These are phyloP conservation scores for Colletotrichum liaoningense DNA, from an alignment of 2,329 filamentous ascomycete species.

Conservation along the genomic window DNA sequence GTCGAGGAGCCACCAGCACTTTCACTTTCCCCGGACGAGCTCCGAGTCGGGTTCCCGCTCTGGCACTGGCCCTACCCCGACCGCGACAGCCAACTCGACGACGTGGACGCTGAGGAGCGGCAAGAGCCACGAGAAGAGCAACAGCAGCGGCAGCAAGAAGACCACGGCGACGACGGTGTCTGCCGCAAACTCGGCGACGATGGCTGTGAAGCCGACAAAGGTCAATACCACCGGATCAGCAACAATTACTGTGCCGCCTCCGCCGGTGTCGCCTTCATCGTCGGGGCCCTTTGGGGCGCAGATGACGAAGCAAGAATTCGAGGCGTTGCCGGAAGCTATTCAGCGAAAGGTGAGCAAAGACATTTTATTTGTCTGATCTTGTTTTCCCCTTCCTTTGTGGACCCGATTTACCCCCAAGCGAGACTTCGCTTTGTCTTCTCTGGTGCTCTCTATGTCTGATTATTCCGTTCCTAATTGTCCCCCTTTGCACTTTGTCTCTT, in stretches of 20 bases:
- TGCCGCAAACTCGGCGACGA: not conserved
- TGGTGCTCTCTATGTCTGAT: not conserved
- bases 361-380: conserved; percentile 21
- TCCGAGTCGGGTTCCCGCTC: conserved; percentile 5
- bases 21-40: conserved; percentile 1
- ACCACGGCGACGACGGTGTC: conserved; percentile 8
- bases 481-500: not conserved
- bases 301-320: conserved; percentile 56
- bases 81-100: not conserved
- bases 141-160: conserved; percentile 25
- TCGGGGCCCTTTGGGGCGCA: conserved; percentile 37
- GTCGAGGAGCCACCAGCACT: conserved; percentile 19
- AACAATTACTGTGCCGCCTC: not conserved
- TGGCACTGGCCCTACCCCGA: not conserved
- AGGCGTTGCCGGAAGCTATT: conserved; percentile 65
- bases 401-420: not conserved
- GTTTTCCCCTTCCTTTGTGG: conserved; percentile 9
- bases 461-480: not conserved
- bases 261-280: conserved; percentile 29
- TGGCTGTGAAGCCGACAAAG: not conserved
- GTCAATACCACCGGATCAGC: conserved; percentile 3
- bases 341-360: conserved; percentile 65
- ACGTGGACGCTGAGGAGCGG: conserved; percentile 5
- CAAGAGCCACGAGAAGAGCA: conserved; percentile 27
- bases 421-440: not conserved